Evolutionary conservation across 768 basidiomycete species (phyloP), one percentile per base, ranked within the genome.

Genomic region (Crucibulum laeve): DNA sequence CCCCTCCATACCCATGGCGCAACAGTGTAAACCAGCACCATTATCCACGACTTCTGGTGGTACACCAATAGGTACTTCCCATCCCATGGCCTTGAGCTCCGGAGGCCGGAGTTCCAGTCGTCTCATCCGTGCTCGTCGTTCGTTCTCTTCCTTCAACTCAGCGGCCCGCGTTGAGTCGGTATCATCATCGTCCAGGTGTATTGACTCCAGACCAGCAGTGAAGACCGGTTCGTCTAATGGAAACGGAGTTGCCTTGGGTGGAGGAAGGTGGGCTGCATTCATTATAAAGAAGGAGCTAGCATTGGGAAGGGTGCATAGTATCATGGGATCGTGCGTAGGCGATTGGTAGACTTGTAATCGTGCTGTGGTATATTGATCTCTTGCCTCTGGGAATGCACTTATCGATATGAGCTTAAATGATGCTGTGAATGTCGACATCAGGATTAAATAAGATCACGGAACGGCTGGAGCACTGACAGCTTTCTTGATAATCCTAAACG

Each of bases 401-500:
- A 68, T 67, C 0, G 84, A 73, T 14, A 85, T 59, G 14, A 84
- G 50, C 45, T 79, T 83, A 64, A 84, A 86, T 0, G 84, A 86
- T 36, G 77, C 85, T 87, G 28, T n/a, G 17, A 19, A 30, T 18
- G 4, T 4, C 11, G 26, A 43, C 13, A 21, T 2, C 25, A 24
- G 19, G 10, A 17, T 8, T 8, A 26, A 1, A 14, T 4, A 19
- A 43, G 15, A 14, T 34, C 7, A 19, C 19, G 30, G 22, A 34
- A 24, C 4, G 10, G n/a, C n/a, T n/a, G n/a, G n/a, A n/a, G n/a
- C n/a, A 55, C 82, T 56, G 56, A 87, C 87, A 72, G 58, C 84
- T 87, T 53, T 88, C 82, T 52, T 80, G 81, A 54, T 80, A 88
- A 57, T 89, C 87, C 86, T 89, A 38, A 15, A 24, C 34, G 10